phyloP scores from a whole-genome alignment of 768 basidiomycete genomes.

The Steccherinum ochraceum region DNA sequence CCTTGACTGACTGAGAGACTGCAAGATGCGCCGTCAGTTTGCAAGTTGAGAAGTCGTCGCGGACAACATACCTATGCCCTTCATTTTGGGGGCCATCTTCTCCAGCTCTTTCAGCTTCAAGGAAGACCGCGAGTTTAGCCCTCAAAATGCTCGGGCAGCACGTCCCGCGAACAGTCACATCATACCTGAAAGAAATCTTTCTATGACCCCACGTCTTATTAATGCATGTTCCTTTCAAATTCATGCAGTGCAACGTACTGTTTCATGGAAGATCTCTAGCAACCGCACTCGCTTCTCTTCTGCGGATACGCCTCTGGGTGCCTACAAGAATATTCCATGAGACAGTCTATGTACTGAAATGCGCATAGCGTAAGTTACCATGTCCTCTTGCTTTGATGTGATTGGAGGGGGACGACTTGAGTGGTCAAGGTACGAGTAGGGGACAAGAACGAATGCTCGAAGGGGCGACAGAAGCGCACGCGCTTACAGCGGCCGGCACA shows the following conservation, averaged over 20 bases:
- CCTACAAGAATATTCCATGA: constrained; percentile 35
- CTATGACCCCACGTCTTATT: too few relatives aligned
- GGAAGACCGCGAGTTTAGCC: background rate
- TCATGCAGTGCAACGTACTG: too few relatives aligned
- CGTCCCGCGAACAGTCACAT: background rate
- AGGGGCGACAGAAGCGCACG: too few relatives aligned
- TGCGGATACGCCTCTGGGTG: constrained; percentile 77
- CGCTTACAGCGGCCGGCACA: too few relatives aligned
- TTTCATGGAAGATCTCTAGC: constrained; percentile 91
- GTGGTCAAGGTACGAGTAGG: too few relatives aligned
- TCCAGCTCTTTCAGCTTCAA: constrained; percentile 84
- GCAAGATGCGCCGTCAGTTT: background rate
- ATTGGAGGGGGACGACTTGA: too few relatives aligned
- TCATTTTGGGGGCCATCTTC: constrained; percentile 81
- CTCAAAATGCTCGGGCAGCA: background rate
- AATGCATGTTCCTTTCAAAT: too few relatives aligned
- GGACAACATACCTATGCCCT: constrained; percentile 68
- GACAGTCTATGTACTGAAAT: too few relatives aligned
- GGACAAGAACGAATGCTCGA: too few relatives aligned
- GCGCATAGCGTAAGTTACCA: too few relatives aligned
- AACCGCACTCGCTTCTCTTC: constrained; percentile 89
- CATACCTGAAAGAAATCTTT: constrained; percentile 76
- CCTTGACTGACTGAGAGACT: constrained; percentile 92
- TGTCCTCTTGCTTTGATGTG: too few relatives aligned
- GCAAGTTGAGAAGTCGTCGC: background rate